Evolutionary conservation across 2,329 filamentous ascomycete genomes (phyloP), one percentile per base, ranked within the genome.

Genomic region (Sphaceloma murrayae): DNA sequence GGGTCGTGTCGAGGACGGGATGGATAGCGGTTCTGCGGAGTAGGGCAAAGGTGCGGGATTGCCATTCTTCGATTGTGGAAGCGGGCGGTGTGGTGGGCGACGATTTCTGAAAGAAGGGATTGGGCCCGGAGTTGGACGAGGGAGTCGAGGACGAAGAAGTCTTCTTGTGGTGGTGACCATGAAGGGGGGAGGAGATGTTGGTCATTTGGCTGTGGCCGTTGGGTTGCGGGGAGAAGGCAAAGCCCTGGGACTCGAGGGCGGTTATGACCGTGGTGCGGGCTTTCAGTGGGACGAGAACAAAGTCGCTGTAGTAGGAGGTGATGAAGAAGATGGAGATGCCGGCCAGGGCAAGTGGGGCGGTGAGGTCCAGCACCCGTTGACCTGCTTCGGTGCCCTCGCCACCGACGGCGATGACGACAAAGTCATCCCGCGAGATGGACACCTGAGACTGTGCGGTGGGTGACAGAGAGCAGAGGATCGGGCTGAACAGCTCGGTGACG

Each of bases 271-370:
- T 80, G 18, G 74, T 67, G 40, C 82, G 78, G 56, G 82, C 78
- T 58, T 80, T 83, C 43, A 73, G 73, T 1, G 91, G 88, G 1
- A 95, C 86, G 26, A 96, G 74, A 54, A 98, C 93, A 64, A 94
- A 96, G 66, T 98, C 89, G 24, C 85, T 91, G 65, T 94, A 96
- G 65, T 96, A 98, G 22, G 87, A 95, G 3, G 89, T 95, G 61
- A 95, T 94, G 73, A 96, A 96, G 70, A 96, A 95, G 58, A 98
- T 94, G 43, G 89, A 85, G 73, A 96, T 91, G 54, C 86, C 85
- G 39, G 89, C 89, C 59, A 95, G 73, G 19, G 91, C 89, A 22
- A 96, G 72, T 4, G 89, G 91, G 43, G 81, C 88, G 5, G 88
- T 95, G 49, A 98, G 65, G 58, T 96, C 89, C 54, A 95, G 76